Evolutionary conservation across 2,329 filamentous ascomycete genomes (phyloP).

Genomic region (Colletotrichum costaricense): DNA sequence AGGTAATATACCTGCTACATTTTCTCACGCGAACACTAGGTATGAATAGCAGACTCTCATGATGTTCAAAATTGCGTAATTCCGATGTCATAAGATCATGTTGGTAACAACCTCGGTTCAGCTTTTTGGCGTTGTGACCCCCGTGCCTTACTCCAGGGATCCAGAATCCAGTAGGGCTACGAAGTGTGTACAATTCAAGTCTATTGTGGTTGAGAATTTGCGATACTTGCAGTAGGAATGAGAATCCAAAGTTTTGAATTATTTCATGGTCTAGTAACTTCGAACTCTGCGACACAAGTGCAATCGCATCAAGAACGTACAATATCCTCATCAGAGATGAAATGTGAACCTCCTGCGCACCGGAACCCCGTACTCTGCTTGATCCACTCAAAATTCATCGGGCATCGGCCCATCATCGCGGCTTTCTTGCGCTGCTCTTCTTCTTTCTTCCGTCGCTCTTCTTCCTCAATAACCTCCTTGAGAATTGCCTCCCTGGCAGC

Average conservation of each 20-base stretch:
- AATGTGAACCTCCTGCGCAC: slow-evolving; percentile 72
- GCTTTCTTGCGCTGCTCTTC: slow-evolving; percentile 59
- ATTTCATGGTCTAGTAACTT: too few species aligned
- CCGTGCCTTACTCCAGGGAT: too few species aligned
- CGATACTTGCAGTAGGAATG: too few species aligned
- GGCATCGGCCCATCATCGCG: slow-evolving; percentile 64
- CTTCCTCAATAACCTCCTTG: slow-evolving; percentile 49
- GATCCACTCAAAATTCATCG: slow-evolving; percentile 70
- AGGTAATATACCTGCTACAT: neutral
- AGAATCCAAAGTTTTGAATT: too few species aligned
- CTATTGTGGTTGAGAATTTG: too few species aligned
- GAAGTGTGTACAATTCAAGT: too few species aligned
- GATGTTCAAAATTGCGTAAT: neutral
- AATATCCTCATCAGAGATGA: slow-evolving; percentile 52
- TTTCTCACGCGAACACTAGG: too few species aligned
- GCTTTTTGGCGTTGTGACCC: too few species aligned
- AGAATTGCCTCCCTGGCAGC: slow-evolving; percentile 50
- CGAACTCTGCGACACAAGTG: too few species aligned
- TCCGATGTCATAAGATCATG: neutral
- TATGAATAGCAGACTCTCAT: neutral
- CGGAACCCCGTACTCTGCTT: slow-evolving; percentile 68
- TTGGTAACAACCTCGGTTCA: too few species aligned
- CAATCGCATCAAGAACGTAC: neutral
- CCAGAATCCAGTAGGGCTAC: too few species aligned
- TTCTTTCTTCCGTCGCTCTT: slow-evolving; percentile 50